phyloP scores from a whole-genome alignment of 1,139 yeast species.

The Pneumocystis jirovecii region DNA sequence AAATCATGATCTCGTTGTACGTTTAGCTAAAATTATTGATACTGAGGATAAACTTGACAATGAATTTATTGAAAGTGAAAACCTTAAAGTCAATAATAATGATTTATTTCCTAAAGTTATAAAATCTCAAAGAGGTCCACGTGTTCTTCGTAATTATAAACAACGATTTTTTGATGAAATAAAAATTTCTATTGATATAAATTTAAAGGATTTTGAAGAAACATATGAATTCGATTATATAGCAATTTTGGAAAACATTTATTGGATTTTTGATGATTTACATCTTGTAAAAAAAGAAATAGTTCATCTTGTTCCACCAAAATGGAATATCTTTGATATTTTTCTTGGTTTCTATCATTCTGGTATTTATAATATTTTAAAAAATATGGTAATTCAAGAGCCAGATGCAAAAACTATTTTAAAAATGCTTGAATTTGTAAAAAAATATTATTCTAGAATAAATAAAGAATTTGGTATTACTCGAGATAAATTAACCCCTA shows the following conservation, averaged over 20 bases:
- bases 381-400: slow-evolving; percentile 48
- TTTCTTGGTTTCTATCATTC: slow-evolving; percentile 56
- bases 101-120: slow-evolving; percentile 4
- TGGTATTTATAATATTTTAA: slow-evolving; percentile 47
- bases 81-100: slow-evolving; percentile 18
- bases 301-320: slow-evolving; percentile 46
- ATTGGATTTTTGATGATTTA: slow-evolving; percentile 77
- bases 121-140: slow-evolving; percentile 9
- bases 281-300: slow-evolving; percentile 47
- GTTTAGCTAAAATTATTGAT: slow-evolving; percentile 63
- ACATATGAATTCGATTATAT: slow-evolving; percentile 41
- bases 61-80: slow-evolving; percentile 23
- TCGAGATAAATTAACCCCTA: slow-evolving; percentile 30
- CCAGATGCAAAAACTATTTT: slow-evolving; percentile 36
- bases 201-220: slow-evolving; percentile 44
- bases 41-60: slow-evolving; percentile 64
- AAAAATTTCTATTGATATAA: slow-evolving; percentile 36
- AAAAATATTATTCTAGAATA: slow-evolving; percentile 43
- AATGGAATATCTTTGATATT: slow-evolving; percentile 57
- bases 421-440: slow-evolving; percentile 55
- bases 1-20: slow-evolving; percentile 51
- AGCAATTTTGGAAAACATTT: slow-evolving; percentile 52
- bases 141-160: slow-evolving; percentile 45
- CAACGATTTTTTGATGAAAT: slow-evolving; percentile 48
- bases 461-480: slow-evolving; percentile 32